Percentiles rank a stretch among this genome's conserved stretches.
phyloP scores from a whole-genome alignment of 2,329 filamentous ascomycete species.

The Aspergillus sp. region DNA sequence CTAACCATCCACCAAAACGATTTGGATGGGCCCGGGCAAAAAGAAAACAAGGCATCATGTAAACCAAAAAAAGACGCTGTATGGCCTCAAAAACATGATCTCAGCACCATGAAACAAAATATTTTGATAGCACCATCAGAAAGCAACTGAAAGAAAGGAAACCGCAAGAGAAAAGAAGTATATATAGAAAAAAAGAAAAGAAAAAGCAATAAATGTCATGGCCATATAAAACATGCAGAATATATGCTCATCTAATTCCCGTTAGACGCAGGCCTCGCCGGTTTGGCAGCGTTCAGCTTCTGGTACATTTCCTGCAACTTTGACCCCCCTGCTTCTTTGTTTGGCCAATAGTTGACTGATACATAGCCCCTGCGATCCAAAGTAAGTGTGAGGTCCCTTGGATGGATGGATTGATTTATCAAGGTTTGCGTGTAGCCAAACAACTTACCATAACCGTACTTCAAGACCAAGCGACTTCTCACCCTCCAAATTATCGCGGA shows the following conservation, averaged over 20 bases:
- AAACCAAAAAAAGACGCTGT: background rate
- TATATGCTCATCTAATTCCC: constrained; percentile 12
- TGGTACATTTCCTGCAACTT: constrained; percentile 33
- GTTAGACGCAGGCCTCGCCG: constrained; percentile 17
- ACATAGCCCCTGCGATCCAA: constrained; percentile 34
- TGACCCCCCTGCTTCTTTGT: constrained; percentile 33
- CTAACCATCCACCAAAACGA: constrained; percentile 3
- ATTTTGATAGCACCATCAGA: background rate
- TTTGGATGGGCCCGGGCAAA: background rate
- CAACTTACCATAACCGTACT: constrained; percentile 38
- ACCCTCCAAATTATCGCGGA: constrained; percentile 32
- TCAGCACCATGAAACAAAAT: no score
- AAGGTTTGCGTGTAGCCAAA: background rate
- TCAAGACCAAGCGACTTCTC: constrained; percentile 34
- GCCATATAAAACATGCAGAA: constrained; percentile 3
- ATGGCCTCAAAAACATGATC: no score
- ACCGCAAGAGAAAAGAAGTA: constrained; percentile 6
- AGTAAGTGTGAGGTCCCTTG: constrained; percentile 14
- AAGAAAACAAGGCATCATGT: background rate
- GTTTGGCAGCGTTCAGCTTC: constrained; percentile 25
- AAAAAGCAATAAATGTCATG: constrained; percentile 4
- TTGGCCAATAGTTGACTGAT: constrained; percentile 39
- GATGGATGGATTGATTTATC: background rate
- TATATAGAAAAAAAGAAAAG: constrained; percentile 6
- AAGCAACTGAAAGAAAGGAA: background rate